Percentiles rank a stretch among this genome's conserved stretches.
Evolutionary conservation across 2,329 filamentous ascomycete genomes (phyloP).

Genomic region (Coniochaeta sp.): DNA sequence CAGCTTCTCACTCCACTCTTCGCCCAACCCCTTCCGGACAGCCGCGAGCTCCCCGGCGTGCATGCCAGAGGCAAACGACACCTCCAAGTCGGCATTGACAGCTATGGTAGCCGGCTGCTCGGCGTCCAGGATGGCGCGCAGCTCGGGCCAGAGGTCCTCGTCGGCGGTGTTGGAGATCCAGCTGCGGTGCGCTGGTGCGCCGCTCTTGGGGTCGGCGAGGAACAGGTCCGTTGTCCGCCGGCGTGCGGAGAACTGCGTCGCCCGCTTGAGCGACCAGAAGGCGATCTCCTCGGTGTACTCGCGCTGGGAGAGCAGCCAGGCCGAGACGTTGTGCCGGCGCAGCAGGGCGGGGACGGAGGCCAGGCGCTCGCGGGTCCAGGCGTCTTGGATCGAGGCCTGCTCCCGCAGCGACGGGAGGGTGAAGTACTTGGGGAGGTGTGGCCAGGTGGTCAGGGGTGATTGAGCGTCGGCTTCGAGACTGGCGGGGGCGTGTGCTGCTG

Average conservation of each 20-base stretch:
- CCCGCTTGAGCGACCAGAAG: constrained; percentile 41
- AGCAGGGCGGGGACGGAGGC: constrained; percentile 32
- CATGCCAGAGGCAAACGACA: constrained; percentile 38
- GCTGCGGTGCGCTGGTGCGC: constrained; percentile 20
- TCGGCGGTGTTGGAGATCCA: constrained; percentile 40
- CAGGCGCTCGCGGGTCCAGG: constrained; percentile 35
- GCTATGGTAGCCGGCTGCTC: constrained; percentile 30
- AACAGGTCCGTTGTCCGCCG: constrained; percentile 44
- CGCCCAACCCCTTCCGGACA: constrained; percentile 25
- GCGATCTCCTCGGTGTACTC: constrained; percentile 45
- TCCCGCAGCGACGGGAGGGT: constrained; percentile 33
- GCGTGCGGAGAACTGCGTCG: constrained; percentile 37
- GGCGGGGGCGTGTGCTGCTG: not conserved
- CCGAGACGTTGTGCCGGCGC: constrained; percentile 36
- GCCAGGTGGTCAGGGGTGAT: not conserved
- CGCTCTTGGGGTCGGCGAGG: constrained; percentile 26
- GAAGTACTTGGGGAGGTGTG: constrained; percentile 21
- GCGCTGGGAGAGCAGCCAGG: constrained; percentile 40
- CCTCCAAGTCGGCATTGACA: constrained; percentile 34
- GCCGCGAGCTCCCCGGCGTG: constrained; percentile 38
- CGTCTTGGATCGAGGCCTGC: constrained; percentile 33
- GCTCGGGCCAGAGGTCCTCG: constrained; percentile 28
- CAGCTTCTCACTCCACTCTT: constrained; percentile 29
- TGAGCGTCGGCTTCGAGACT: not conserved
- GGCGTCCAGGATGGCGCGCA: constrained; percentile 26